Evolutionary conservation across 768 basidiomycete species (phyloP).

Genomic region (Mycena amicta): DNA sequence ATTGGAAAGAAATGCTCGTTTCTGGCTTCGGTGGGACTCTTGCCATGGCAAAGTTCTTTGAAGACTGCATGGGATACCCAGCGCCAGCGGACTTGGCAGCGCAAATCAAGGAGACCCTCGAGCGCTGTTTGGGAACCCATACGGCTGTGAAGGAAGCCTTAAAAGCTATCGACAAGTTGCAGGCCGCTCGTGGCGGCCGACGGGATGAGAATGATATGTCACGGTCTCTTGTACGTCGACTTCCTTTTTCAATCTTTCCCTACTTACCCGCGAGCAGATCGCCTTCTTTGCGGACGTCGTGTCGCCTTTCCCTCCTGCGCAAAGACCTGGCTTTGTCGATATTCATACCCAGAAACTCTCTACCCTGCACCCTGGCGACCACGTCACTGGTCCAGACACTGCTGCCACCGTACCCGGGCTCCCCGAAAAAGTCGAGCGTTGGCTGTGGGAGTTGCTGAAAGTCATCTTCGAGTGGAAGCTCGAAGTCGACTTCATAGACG

Average conservation of each 20-base stretch:
- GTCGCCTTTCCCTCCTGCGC: not conserved
- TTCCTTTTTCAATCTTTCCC: not conserved
- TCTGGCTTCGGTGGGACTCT: not conserved
- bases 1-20: not conserved
- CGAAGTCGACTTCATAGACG: slow-evolving; percentile 2
- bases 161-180: not conserved
- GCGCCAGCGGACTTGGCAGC: not conserved
- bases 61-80: not conserved
- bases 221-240: not conserved
- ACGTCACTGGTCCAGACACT: not conserved
- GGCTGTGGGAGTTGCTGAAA: not conserved
- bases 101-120: not conserved
- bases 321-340: not conserved
- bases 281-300: not conserved
- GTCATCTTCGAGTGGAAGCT: not conserved
- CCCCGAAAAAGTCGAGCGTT: not conserved
- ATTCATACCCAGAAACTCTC: not conserved
- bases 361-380: not conserved
- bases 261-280: not conserved
- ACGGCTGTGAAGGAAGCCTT: not conserved
- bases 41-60: not conserved
- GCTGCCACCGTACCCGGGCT: not conserved
- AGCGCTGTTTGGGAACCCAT: not conserved
- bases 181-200: not conserved
- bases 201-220: not conserved